Evolutionary conservation across 768 basidiomycete genomes (phyloP), one percentile per base, ranked within the genome.

Genomic region (Antrodiella citrinella): DNA sequence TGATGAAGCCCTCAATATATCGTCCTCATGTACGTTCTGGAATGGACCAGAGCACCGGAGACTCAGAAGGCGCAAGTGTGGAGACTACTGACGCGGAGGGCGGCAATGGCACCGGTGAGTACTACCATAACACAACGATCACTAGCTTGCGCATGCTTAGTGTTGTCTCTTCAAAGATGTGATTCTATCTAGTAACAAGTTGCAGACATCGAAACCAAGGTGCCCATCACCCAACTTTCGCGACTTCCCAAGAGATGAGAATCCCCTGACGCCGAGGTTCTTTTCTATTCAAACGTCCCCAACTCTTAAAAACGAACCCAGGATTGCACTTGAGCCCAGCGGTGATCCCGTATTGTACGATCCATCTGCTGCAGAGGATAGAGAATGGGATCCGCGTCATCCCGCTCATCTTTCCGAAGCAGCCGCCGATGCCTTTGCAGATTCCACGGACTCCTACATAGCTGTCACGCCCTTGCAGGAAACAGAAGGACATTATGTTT

Each of bases 381-480:
- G 39, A 2, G 47, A 44, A 10, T 57, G 58, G 44, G 45, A 56
- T 21, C 45, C 55, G 5, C 58, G 58, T n/a, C 58, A 54, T 49
- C 57, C 58, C 3, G 30, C 56, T 0, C 55, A 57, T 22, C 30
- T 63, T 0, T 56, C 62, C 0, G 60, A 57, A 11, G 55, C 53
- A 1, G 57, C 55, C 2, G 52, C 53, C 5, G 51, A 57, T 3
- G 61, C 53, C 3, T 61, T 62, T 43, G 50, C 55, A 3, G 55
- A 55, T 23, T 4, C 48, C 19, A 46, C 53, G 19, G 13, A 51
- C 2, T 43, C 45, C 23, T 42, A 35, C 20, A 43, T 48, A 15
- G 19, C 47, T 15, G 24, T 23, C 23, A 38, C 47, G 20, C 45
- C 25, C 2, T 41, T n/a, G 7, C 18, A 21, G 9, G 35, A 20